phyloP scores from a whole-genome alignment of 2,329 filamentous ascomycete genomes.

The Verticillium isaacii region DNA sequence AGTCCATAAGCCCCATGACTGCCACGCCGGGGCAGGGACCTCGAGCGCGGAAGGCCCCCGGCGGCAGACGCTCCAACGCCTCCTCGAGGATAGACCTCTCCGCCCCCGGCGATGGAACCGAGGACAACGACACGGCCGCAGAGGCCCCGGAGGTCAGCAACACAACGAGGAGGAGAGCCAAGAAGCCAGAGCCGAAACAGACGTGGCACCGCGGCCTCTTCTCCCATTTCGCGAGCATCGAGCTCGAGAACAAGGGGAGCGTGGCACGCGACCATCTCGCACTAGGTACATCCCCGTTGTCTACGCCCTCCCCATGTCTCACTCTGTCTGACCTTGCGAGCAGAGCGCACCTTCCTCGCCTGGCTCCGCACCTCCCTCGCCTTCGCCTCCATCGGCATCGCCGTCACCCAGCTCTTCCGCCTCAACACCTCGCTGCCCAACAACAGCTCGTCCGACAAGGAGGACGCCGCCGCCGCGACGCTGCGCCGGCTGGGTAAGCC shows the following conservation, averaged over 20 bases:
- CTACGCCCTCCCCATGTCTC: neutral
- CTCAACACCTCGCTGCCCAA: constrained; percentile 62
- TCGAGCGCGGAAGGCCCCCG: constrained; percentile 8
- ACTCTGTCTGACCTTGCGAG: neutral
- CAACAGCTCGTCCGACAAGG: constrained; percentile 19
- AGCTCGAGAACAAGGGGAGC: constrained; percentile 81
- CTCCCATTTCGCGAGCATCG: constrained; percentile 54
- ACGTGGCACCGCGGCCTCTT: constrained; percentile 49
- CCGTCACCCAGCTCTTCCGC: constrained; percentile 79
- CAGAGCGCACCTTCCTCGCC: constrained; percentile 79
- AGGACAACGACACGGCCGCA: constrained; percentile 11
- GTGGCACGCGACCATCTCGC: constrained; percentile 80
- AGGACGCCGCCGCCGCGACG: constrained; percentile 30
- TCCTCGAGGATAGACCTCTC: constrained; percentile 2
- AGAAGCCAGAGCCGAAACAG: constrained; percentile 20
- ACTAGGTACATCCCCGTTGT: constrained; percentile 47
- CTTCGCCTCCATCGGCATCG: constrained; percentile 79
- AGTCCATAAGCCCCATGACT: constrained; percentile 24
- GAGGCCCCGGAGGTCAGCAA: constrained; percentile 2
- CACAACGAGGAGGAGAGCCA: constrained; percentile 1
- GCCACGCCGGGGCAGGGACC: constrained; percentile 8
- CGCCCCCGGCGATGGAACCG: constrained; percentile 5
- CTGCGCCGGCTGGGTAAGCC: constrained; percentile 66
- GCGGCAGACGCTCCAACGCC: constrained; percentile 11
- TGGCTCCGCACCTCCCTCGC: constrained; percentile 80